Percentiles rank a stretch among this genome's conserved stretches.
Conservation (phyloP, 1,284 basidiomycete species). For the Exobasidium rhododendri region DNA sequence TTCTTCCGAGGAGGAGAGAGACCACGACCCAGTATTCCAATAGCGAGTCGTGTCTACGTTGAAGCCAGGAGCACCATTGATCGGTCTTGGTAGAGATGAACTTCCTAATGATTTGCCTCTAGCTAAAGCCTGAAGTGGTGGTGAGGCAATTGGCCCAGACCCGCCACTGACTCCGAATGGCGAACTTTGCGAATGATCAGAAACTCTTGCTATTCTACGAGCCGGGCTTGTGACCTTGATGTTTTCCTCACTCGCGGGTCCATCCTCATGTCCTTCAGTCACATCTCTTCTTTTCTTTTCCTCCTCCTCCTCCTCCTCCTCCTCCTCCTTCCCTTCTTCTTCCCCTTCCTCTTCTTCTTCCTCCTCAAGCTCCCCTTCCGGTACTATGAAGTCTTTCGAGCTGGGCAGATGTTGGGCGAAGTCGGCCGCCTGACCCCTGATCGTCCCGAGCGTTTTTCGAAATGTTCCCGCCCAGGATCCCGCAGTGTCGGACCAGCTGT, state of each 20-base stretch:
- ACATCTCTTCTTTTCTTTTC: no score
- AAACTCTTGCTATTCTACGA: conserved; percentile 20
- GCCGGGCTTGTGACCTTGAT: background rate
- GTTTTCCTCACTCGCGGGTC: background rate
- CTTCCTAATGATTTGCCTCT: background rate
- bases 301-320: background rate
- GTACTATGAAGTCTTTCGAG: conserved; percentile 14
- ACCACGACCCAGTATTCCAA: conserved; percentile 52
- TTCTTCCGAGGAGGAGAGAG: conserved; percentile 26
- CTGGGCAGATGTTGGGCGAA: conserved; percentile 32
- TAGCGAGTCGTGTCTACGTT: conserved; percentile 25
- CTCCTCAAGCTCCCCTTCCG: conserved; percentile 16
- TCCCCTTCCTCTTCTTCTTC: background rate
- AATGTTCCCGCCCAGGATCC: conserved; percentile 35
- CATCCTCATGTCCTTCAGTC: no score
- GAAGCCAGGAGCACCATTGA: conserved; percentile 49
- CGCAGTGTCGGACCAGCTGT: conserved; percentile 9
- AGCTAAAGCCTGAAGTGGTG: background rate
- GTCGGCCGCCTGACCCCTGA: conserved; percentile 30
- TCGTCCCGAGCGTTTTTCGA: conserved; percentile 34
- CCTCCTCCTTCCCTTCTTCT: background rate
- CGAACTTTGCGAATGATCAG: conserved; percentile 28
- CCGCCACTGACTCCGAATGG: conserved; percentile 19
- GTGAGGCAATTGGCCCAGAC: background rate
- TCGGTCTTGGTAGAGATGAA: conserved; percentile 10